Percentiles rank a stretch among this genome's conserved stretches.
phyloP scores from a whole-genome alignment of 2,329 filamentous ascomycete species.

The Coleophoma crateriformis region DNA sequence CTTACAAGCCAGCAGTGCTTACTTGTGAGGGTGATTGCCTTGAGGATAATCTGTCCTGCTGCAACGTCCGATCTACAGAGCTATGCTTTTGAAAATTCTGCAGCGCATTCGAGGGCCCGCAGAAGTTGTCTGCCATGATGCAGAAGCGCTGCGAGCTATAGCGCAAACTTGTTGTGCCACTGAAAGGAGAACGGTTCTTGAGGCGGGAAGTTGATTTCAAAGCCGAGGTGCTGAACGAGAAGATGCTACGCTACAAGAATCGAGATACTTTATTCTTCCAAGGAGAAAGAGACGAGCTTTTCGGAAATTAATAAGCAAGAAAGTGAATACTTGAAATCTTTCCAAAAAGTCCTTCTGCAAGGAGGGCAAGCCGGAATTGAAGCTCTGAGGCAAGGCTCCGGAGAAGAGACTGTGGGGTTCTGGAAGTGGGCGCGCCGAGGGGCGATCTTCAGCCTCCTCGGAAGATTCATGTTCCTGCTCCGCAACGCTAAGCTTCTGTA shows the following conservation, averaged over 20 bases:
- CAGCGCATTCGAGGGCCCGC: conserved; percentile 67
- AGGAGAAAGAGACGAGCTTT: no score
- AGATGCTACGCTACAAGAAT: no score
- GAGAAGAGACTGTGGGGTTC: not conserved
- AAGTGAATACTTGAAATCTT: no score
- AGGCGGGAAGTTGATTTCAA: no score
- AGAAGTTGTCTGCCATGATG: conserved; percentile 60
- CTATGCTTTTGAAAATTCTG: conserved; percentile 68
- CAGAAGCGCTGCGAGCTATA: not conserved
- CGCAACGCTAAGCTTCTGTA: conserved; percentile 1
- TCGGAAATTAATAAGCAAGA: no score
- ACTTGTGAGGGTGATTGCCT: conserved; percentile 51
- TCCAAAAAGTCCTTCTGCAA: no score
- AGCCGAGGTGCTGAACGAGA: no score
- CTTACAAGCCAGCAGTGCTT: conserved; percentile 12
- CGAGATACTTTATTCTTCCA: no score
- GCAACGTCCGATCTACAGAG: conserved; percentile 59
- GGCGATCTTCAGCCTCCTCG: not conserved
- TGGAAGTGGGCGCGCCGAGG: not conserved
- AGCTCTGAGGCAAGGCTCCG: not conserved
- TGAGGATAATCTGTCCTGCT: conserved; percentile 60
- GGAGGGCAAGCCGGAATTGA: no score
- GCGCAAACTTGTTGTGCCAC: not conserved
- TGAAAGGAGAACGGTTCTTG: not conserved
- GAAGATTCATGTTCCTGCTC: not conserved